Percentiles rank a stretch among this genome's conserved stretches.
Evolutionary conservation across 1,139 yeast genomes (phyloP).

Genomic region (Blastobotrys raffinosifermentans): DNA sequence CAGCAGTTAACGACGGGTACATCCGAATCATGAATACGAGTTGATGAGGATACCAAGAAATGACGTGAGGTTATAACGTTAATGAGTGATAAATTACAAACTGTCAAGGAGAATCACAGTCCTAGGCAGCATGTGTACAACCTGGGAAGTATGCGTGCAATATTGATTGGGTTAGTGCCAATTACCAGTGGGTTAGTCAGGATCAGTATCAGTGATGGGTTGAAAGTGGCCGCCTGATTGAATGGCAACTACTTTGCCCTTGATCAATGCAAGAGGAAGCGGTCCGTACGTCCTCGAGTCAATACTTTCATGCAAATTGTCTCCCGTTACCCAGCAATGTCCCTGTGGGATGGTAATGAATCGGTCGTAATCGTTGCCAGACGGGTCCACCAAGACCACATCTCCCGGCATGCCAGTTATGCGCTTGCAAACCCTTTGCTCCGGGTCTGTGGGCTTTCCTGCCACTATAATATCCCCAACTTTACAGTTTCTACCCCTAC

Average conservation of each 20-base stretch:
- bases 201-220: not conserved
- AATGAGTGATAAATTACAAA: no score
- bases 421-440: slow-evolving; percentile 81
- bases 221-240: not conserved
- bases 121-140: no score
- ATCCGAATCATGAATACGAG: no score
- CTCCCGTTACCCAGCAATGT: slow-evolving; percentile 97
- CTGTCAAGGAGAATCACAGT: no score
- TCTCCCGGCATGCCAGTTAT: slow-evolving; percentile 98
- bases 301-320: slow-evolving; percentile 78
- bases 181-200: not conserved
- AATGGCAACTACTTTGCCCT: slow-evolving; percentile 74
- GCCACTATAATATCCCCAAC: slow-evolving; percentile 91
- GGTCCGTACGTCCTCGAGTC: slow-evolving; percentile 89
- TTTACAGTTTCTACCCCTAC: slow-evolving; percentile 53
- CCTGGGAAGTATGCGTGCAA: no score
- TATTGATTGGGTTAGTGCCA: not conserved
- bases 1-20: no score
- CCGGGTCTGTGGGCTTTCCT: slow-evolving; percentile 82
- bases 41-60: no score
- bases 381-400: slow-evolving; percentile 69
- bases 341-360: slow-evolving; percentile 57
- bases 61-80: no score
- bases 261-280: slow-evolving; percentile 78
- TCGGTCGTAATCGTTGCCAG: slow-evolving; percentile 36